Base-by-base conservation (phyloP, 768 basidiomycete species). In the Termitomyces sp. region DNA sequence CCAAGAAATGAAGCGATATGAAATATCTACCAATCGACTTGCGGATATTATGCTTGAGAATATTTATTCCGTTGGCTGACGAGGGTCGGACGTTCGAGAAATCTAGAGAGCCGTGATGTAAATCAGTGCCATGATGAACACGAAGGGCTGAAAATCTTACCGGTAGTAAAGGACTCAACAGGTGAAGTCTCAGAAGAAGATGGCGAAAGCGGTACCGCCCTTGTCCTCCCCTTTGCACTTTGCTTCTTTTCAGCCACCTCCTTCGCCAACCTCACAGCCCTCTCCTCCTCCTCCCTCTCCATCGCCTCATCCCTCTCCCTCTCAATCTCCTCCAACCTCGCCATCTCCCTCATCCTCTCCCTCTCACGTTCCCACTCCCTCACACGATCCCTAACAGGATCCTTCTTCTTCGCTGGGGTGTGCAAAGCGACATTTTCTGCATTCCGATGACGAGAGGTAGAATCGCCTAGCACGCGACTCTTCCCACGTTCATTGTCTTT, bases 281-380 rank as follows among this genome's bases (percentile, higher is more conserved):
- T 73, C 57, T 69, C 70, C 62, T 63, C 69, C 65, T 61, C 67
- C 70, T 74, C 75, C 67, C 58, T 71, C 66, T 72, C 76, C 44
- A 69, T 74, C 66, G 72, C 70, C 59, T 70, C 77, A 66, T 78
- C 80, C 46, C 75, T 74, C 65, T 84, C 81, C 59, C 73, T 72
- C 70, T 82, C 76, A 58, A 81, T 64, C 66, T 89, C 87, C 67
- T 85, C 78, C 66, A 87, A 59, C 59, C 77, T 75, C 60, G 79
- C 80, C 78, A 89, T 85, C 76, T 89, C 88, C 64, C 88, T 78
- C 67, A 90, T 70, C 59, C 87, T 75, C 70, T 85, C 79, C 37
- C 81, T 79, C 69, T 90, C 88, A 44, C 84, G 75, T 67, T 91
- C 88, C 88, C 89, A 91, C 64, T 90, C 89, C 63, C 77, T 77